Evolutionary conservation across 345 rosid genomes (phyloP).

Genomic region (Syzygium jambos): DNA sequence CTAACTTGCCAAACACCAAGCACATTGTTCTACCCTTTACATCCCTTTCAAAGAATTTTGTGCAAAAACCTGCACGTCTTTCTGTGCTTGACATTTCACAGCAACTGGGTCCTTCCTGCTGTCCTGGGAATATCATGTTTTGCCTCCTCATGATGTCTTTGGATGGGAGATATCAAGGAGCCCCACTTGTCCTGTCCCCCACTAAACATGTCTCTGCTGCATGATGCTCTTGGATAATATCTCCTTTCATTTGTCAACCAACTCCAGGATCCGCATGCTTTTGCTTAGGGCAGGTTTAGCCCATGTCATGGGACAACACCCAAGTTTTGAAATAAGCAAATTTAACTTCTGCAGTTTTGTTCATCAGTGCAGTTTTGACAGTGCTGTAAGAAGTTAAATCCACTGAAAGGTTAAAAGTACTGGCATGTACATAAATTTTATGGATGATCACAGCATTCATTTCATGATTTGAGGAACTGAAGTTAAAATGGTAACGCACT

Average conservation of each 20-base stretch:
- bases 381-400: background rate
- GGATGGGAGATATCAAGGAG: background rate
- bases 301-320: background rate
- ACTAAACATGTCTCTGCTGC: background rate
- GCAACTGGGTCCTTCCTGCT: background rate
- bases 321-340: background rate
- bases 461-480: background rate
- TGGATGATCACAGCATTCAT: background rate
- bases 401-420: background rate
- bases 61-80: background rate
- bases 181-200: background rate
- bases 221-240: background rate
- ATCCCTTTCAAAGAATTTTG: background rate
- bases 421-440: background rate
- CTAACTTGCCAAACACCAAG: background rate
- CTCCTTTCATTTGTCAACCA: background rate
- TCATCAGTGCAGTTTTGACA: background rate
- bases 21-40: background rate
- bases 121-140: background rate
- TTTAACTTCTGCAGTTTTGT: background rate
- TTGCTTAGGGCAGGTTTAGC: background rate
- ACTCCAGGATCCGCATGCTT: background rate
- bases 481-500: background rate
- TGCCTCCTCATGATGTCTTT: background rate
- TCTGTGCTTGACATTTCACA: background rate